These are phyloP conservation scores for Acer yangbiense DNA, from an alignment of 345 rosid species.

Conservation along the genomic window DNA sequence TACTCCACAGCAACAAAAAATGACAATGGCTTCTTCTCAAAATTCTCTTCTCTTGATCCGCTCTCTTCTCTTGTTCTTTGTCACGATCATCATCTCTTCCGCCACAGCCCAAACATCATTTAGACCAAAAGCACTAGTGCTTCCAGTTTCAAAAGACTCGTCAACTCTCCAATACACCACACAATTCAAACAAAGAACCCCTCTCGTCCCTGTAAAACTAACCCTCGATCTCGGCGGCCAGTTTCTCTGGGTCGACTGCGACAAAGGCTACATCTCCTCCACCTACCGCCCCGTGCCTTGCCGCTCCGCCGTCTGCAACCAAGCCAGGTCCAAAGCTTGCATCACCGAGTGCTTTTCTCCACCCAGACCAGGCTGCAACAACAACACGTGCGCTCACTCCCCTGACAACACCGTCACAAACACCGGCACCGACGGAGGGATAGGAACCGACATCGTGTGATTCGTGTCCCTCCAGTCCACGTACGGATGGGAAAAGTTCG, in stretches of 20 bases:
- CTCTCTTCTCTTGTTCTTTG: conserved; percentile 27
- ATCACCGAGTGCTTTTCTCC: conserved; percentile 22
- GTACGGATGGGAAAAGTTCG: conserved; percentile 46
- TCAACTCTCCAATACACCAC: conserved; percentile 43
- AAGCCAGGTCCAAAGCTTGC: conserved; percentile 32
- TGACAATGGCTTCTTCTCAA: conserved; percentile 15
- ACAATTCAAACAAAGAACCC: conserved; percentile 41
- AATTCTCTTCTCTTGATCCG: not conserved
- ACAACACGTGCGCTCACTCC: conserved; percentile 40
- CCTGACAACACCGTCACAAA: conserved; percentile 37
- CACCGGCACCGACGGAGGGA: conserved; percentile 29
- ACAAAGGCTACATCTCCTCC: conserved; percentile 42
- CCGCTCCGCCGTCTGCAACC: conserved; percentile 38
- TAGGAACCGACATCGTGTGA: conserved; percentile 42
- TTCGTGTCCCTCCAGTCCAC: conserved; percentile 43
- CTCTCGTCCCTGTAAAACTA: conserved; percentile 32
- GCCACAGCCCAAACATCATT: conserved; percentile 23
- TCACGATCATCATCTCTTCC: conserved; percentile 2
- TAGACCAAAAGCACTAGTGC: conserved; percentile 42
- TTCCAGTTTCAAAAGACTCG: conserved; percentile 42
- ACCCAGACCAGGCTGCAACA: conserved; percentile 52
- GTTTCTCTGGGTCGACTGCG: conserved; percentile 53
- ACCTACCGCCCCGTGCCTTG: conserved; percentile 39
- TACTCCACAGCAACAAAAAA: not conserved
- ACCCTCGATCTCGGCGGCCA: conserved; percentile 50